Evolutionary conservation across 208 protist species (phyloP).

Genomic region (Leishmania tropica): DNA sequence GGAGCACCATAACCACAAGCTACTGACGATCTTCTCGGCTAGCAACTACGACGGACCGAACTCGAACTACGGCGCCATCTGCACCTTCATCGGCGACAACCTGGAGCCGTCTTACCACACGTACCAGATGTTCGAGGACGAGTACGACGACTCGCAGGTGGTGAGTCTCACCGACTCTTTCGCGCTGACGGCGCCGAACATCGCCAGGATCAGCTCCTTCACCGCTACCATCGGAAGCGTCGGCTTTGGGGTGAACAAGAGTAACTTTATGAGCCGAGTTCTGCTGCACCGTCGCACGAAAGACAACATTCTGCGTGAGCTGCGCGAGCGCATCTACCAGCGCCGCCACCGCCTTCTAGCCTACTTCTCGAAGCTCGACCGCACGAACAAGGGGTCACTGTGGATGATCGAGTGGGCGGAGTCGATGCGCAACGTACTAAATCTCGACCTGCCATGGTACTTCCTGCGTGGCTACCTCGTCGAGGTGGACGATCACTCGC

Average conservation of each 20-base stretch:
- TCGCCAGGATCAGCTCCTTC: slow-evolving; percentile 43
- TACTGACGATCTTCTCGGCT: slow-evolving; percentile 98
- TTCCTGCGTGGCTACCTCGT: slow-evolving; percentile 84
- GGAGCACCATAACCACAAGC: slow-evolving; percentile 91
- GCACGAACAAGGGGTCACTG: slow-evolving; percentile 88
- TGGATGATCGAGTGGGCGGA: slow-evolving; percentile 93
- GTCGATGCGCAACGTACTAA: slow-evolving; percentile 85
- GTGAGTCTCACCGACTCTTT: slow-evolving; percentile 62
- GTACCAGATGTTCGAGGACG: slow-evolving; percentile 80
- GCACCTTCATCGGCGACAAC: slow-evolving; percentile 78
- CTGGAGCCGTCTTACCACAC: slow-evolving; percentile 73
- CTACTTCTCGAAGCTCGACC: slow-evolving; percentile 88
- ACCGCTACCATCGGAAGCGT: slow-evolving; percentile 8
- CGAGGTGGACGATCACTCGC: slow-evolving; percentile 64
- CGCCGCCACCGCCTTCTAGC: slow-evolving; percentile 84
- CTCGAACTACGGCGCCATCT: slow-evolving; percentile 80
- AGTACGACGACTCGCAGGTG: slow-evolving; percentile 64
- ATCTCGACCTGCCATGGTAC: slow-evolving; percentile 89
- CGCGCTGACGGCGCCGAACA: slow-evolving; percentile 35
- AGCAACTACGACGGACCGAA: slow-evolving; percentile 97
- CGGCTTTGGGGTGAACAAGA: slow-evolving; percentile 2
- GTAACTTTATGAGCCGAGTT: slow-evolving; percentile 18
- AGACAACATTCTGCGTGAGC: slow-evolving; percentile 82
- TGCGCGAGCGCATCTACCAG: slow-evolving; percentile 85
- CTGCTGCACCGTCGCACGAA: slow-evolving; percentile 62